Base-by-base conservation (phyloP, 306 rosid genomes). In the Inga laurina region DNA sequence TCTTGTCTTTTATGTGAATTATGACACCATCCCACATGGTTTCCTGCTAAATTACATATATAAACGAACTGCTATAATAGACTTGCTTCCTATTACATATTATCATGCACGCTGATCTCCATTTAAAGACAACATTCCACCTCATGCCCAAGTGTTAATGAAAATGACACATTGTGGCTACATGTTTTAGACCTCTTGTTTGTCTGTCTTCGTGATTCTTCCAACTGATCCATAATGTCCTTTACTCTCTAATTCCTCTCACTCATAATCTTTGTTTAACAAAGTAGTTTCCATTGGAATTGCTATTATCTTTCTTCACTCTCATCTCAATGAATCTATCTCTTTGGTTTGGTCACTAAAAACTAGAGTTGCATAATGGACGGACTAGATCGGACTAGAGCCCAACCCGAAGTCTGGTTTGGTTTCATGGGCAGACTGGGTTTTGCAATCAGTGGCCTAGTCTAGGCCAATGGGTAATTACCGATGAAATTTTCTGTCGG, bases 1-100 rank as follows among this genome's bases (percentile, higher is more conserved):
- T 71, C 64, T 86, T 83, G 65, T 41, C 68, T 65, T 56, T 76
- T 83, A 77, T 69, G 54, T 78, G 75, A 71, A 71, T 71, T 45
- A 27, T 46, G 41, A 52, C 32, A 22, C 61, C 57, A 59, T 21
- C 70, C 65, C 59, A 24, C 79, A 44, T 80, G 76, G 45, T 61
- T 79, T 72, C n/a, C 64, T 16, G 51, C 66, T 44, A 79, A 82
- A 69, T 27, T 75, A 62, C 5, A 39, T 39, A 39, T 39, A 39
- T 75, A 82, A 79, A 56, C 71, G 16, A 22, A 30, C 72, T 21
- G 66, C 80, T 41, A 45, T 22, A 30, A 24, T 37, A 73, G 70
- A 57, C 80, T 21, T 14, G 27, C 78, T 56, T 56, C 51, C 43
- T 34, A 16, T 15, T 44, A 44, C 18, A 7, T 39, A 39, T 71